Evolutionary conservation across 805 yeast genomes (phyloP).

Genomic region (Saturnispora bothae): DNA sequence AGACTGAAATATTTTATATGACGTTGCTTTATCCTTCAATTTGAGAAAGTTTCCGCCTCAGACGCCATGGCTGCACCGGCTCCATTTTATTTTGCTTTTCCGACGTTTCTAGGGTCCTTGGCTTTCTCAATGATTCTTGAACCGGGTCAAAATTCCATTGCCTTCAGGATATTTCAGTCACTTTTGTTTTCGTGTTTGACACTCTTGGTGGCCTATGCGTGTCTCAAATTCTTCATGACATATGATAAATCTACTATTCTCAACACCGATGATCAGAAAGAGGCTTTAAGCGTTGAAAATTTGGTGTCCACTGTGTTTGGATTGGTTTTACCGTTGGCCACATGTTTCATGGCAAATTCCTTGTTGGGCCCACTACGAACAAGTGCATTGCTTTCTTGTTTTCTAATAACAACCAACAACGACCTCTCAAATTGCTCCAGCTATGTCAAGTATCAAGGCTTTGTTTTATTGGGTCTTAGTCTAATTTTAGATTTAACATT

Average conservation of each 20-base stretch:
- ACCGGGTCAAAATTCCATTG: background rate
- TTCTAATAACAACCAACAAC: slow-evolving; percentile 13
- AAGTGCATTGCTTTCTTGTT: slow-evolving; percentile 17
- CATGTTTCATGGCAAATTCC: slow-evolving; percentile 16
- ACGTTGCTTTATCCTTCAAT: no score
- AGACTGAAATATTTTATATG: no score
- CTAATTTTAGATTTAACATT: background rate
- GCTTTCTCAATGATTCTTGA: slow-evolving; percentile 15
- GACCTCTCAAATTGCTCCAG: background rate
- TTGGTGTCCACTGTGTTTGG: slow-evolving; percentile 1
- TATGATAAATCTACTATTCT: slow-evolving; percentile 2
- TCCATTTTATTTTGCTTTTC: slow-evolving; percentile 26
- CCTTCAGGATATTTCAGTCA: slow-evolving; percentile 7
- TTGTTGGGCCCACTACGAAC: slow-evolving; percentile 22
- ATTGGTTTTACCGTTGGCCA: slow-evolving; percentile 13
- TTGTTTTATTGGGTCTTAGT: slow-evolving; percentile 9
- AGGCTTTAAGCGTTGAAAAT: background rate
- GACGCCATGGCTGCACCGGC: slow-evolving; percentile 13
- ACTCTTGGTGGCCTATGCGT: slow-evolving; percentile 5
- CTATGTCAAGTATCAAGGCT: slow-evolving; percentile 13
- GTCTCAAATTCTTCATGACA: slow-evolving; percentile 6
- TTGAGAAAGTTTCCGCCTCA: no score
- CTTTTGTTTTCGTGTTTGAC: slow-evolving; percentile 20
- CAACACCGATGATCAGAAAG: background rate
- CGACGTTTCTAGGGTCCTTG: slow-evolving; percentile 25